These are phyloP conservation scores for Rhododendron williamsianum DNA, from an alignment of 148 eudicot genomes.

Conservation along the genomic window DNA sequence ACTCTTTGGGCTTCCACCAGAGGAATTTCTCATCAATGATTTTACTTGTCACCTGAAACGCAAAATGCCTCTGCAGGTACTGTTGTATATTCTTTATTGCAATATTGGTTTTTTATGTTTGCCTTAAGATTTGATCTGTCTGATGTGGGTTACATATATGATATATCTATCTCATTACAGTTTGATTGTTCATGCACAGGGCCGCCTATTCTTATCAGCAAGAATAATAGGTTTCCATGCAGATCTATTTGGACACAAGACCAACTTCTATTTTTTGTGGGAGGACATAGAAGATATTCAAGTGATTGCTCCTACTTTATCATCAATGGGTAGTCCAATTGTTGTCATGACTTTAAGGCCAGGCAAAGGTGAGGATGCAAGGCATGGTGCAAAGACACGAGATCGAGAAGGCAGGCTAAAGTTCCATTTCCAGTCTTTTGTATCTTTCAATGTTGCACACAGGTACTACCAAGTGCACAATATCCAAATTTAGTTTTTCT, in stretches of 20 bases:
- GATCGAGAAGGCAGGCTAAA: constrained; percentile 90
- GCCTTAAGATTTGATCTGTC: background rate
- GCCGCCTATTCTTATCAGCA: constrained; percentile 89
- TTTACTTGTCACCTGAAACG: constrained; percentile 94
- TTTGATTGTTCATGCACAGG: constrained; percentile 38
- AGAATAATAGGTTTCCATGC: constrained; percentile 91
- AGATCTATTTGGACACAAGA: constrained; percentile 85
- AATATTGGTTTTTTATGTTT: background rate
- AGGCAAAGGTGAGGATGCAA: constrained; percentile 88
- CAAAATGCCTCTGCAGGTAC: constrained; percentile 93
- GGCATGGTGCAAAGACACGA: constrained; percentile 86
- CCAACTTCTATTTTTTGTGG: constrained; percentile 94
- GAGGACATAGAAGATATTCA: constrained; percentile 93
- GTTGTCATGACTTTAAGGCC: constrained; percentile 76
- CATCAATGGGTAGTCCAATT: constrained; percentile 97
- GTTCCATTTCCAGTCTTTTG: constrained; percentile 87
- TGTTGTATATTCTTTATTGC: background rate
- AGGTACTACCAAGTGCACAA: constrained; percentile 42
- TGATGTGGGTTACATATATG: background rate
- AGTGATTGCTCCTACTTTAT: constrained; percentile 72
- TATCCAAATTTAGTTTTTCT: background rate
- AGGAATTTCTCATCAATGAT: constrained; percentile 94
- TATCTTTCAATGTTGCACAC: constrained; percentile 76
- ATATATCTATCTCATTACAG: background rate
- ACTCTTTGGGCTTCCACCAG: constrained; percentile 90